phyloP scores from a whole-genome alignment of 495 filamentous ascomycete species.

The Aspergillus bridgeri region DNA sequence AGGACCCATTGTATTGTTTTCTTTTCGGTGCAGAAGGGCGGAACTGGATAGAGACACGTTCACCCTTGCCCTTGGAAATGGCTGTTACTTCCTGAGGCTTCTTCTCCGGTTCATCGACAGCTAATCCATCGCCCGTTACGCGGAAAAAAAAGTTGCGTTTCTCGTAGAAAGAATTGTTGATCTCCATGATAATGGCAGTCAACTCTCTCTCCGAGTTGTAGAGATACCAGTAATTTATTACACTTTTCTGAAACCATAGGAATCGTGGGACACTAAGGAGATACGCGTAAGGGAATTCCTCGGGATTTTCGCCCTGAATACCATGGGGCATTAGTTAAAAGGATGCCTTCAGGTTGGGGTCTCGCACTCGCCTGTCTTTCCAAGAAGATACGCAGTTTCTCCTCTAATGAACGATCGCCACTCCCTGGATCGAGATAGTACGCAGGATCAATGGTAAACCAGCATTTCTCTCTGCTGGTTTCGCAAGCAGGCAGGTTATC shows the following conservation, averaged over 20 bases:
- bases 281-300: neutral
- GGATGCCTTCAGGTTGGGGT: neutral
- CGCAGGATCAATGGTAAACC: neutral
- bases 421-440: neutral
- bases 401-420: neutral
- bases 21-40: neutral
- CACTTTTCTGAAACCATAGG: neutral
- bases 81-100: neutral
- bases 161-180: conserved; percentile 4
- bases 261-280: neutral
- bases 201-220: conserved; percentile 1
- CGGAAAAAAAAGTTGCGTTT: neutral
- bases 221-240: neutral
- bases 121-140: neutral
- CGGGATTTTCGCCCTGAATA: neutral
- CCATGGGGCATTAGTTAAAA: neutral
- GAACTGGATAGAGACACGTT: neutral
- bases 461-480: neutral
- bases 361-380: neutral
- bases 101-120: conserved; percentile 2
- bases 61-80: neutral
- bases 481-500: neutral
- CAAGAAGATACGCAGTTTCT: neutral
- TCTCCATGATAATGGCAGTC: neutral
- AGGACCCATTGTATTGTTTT: neutral